Evolutionary conservation across 345 rosid genomes (phyloP).

Genomic region (Corchorus capsularis): DNA sequence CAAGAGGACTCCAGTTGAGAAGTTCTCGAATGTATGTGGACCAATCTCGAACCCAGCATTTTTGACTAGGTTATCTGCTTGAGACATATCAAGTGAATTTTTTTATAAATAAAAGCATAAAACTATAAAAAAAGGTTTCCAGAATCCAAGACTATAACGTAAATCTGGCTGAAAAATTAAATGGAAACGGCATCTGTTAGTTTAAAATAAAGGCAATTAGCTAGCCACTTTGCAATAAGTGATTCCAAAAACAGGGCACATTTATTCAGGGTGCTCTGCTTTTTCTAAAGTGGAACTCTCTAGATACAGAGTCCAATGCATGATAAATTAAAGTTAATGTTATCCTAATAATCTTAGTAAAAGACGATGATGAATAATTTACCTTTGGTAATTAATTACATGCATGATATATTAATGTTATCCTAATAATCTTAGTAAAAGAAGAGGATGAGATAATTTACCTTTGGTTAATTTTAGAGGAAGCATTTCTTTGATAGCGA

Average conservation of each 20-base stretch:
- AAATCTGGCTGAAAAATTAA: not conserved
- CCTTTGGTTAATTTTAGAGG: slow-evolving; percentile 50
- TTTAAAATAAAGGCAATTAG: not conserved
- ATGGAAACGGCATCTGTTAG: not conserved
- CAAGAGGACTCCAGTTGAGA: slow-evolving; percentile 75
- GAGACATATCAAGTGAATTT: not conserved
- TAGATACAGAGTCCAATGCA: too few relatives aligned
- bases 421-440: not conserved
- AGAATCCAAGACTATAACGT: not conserved
- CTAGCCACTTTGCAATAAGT: not conserved
- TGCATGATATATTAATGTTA: too few relatives aligned
- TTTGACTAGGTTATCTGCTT: slow-evolving; percentile 63
- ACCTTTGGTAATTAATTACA: slow-evolving; percentile 33
- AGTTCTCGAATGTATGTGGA: slow-evolving; percentile 78
- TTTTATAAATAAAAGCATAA: not conserved
- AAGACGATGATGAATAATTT: not conserved
- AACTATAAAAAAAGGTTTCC: not conserved
- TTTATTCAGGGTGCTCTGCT: not conserved
- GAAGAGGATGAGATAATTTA: not conserved
- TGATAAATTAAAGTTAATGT: too few relatives aligned
- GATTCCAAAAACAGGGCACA: not conserved
- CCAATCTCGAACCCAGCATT: slow-evolving; percentile 84
- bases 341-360: not conserved
- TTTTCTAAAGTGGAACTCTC: not conserved
- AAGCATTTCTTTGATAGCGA: slow-evolving; percentile 74